Percentiles rank a stretch among this genome's conserved stretches.
phyloP scores from a whole-genome alignment of 106 monocot species.

The Acanthochlamys bracteata region DNA sequence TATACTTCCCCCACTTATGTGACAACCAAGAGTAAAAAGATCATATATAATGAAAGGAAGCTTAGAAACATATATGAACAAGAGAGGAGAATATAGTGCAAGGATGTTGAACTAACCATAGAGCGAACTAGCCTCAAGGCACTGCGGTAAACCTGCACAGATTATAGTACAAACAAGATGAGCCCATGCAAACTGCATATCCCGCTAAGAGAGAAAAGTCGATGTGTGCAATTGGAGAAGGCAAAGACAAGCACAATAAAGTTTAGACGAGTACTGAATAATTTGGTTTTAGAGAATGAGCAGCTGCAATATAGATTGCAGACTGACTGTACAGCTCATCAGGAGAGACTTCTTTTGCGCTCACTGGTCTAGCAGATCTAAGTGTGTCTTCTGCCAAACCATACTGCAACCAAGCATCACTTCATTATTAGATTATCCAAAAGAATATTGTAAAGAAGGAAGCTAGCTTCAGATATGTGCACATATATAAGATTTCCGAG shows the following conservation, averaged over 20 bases:
- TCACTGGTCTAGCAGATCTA: conserved; percentile 61
- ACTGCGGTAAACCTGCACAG: conserved; percentile 84
- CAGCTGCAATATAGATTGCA: conserved; percentile 97
- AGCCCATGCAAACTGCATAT: neutral
- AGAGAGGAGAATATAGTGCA: conserved; percentile 1
- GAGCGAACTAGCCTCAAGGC: conserved; percentile 86
- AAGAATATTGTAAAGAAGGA: too few relatives aligned
- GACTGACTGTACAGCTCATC: conserved; percentile 91
- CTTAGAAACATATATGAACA: neutral
- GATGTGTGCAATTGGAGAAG: neutral
- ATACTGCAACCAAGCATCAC: conserved; percentile 49
- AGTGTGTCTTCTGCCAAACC: conserved; percentile 91
- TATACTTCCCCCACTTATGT: too few relatives aligned
- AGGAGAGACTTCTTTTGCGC: conserved; percentile 67
- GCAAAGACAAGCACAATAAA: too few relatives aligned
- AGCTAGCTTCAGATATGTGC: too few relatives aligned
- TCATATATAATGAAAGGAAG: too few relatives aligned
- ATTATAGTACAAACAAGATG: conserved; percentile 3
- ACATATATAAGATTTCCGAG: too few relatives aligned
- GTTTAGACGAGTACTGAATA: conserved; percentile 38
- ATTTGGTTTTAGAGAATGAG: conserved; percentile 92
- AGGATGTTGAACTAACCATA: conserved; percentile 50
- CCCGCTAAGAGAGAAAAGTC: neutral
- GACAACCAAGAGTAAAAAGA: too few relatives aligned
- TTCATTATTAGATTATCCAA: too few relatives aligned